Evolutionary conservation across 164 flowering plant genomes (phyloP), one percentile per base, ranked within the genome.

Genomic region (Euptelea pleiosperma): DNA sequence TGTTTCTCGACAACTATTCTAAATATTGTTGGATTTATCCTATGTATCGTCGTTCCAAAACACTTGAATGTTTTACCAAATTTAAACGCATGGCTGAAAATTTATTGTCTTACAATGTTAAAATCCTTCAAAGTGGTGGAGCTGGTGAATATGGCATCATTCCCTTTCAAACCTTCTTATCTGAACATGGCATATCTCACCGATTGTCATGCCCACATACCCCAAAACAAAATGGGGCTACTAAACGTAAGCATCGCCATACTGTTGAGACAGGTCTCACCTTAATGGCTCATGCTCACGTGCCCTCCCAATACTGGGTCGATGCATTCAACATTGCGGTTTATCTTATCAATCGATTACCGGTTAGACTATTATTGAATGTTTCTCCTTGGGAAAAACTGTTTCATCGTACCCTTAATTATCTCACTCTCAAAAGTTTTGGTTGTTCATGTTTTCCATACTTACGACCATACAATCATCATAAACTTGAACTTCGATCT

Each of bases 401-500:
- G 12, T 34, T 33, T 19, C 3, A 18, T 6, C 41, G 34, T 1
- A 16, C 25, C 14, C 57, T 24, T 6, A 11, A 33, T 6, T 52
- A 52, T 21, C 1, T 22, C 2, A 8, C 34, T 0, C 18, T 52
- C 3, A 0, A 24, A 3, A n/a, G 2, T 18, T 52, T 31, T 31
- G 57, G 57, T n/a, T 41, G 44, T 15, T 3, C 1, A 19, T 52
- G 57, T 31, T 33, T 6, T 31, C 25, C 40, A 33, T 33, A 7
- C 14, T n/a, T 33, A 6, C 4, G 8, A 6, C 41, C 57, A 33
- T 52, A 52, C 16, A 16, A 18, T 34, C 21, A 16, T 33, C 0
- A 37, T 33, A 52, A 56, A 56, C 4, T 61, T 43, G 57, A 41
- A 0, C 31, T n/a, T 28, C 64, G 55, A 50, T 48, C 70, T 75